phyloP scores from a whole-genome alignment of 345 rosid species.

The Carallia pectinifolia region DNA sequence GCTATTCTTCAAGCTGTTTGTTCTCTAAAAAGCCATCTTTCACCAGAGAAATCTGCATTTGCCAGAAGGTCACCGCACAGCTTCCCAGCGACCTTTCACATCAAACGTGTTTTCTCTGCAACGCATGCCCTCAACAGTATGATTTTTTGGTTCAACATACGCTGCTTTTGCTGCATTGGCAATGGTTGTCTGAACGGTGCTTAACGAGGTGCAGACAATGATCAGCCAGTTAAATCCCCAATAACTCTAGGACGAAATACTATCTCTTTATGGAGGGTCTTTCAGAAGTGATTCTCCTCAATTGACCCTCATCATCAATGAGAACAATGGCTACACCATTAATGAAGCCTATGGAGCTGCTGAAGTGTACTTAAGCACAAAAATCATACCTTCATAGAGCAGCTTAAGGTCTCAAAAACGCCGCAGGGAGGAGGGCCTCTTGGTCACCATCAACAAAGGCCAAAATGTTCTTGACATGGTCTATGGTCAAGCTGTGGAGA shows the following conservation, averaged over 20 bases:
- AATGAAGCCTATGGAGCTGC: constrained; percentile 18
- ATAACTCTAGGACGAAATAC: background rate
- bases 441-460: constrained; percentile 16
- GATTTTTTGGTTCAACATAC: too few species aligned
- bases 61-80: too few species aligned
- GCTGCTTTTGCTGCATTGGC: too few species aligned
- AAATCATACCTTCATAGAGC: constrained; percentile 8
- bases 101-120: constrained; percentile 19
- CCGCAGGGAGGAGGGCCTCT: constrained; percentile 9
- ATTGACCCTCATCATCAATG: constrained; percentile 10
- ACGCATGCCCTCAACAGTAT: background rate
- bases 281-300: background rate
- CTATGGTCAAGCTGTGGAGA: constrained; percentile 32
- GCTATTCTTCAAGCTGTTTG: too few species aligned
- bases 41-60: too few species aligned
- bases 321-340: constrained; percentile 2
- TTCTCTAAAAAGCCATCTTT: too few species aligned
- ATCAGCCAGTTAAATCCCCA: background rate
- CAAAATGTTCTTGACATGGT: constrained; percentile 20
- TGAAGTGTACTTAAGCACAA: constrained; percentile 14
- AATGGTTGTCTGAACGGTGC: too few species aligned
- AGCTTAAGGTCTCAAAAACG: constrained; percentile 13
- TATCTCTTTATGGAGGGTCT: background rate
- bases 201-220: background rate
- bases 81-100: background rate